Conservation (phyloP, 1,284 basidiomycete species). For the Sphagnurus paluster region DNA sequence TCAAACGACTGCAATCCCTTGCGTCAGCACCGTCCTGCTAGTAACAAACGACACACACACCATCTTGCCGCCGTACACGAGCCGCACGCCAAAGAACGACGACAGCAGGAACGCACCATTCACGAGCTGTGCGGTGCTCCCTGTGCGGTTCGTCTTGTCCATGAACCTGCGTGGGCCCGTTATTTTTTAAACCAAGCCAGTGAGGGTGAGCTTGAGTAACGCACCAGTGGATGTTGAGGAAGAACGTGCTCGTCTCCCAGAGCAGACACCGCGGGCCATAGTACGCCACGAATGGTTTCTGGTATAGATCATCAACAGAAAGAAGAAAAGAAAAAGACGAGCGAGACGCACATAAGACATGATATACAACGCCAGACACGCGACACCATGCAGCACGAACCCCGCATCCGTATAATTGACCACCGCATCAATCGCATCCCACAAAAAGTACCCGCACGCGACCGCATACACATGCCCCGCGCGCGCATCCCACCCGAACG, state of each 20-base stretch:
- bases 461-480: conserved; percentile 51
- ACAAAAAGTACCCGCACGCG: conserved; percentile 64
- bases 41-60: conserved; percentile 39
- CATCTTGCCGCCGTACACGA: conserved; percentile 65
- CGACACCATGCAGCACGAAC: conserved; percentile 69
- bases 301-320: neutral
- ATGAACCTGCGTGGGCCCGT: conserved; percentile 52
- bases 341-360: conserved; percentile 56
- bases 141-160: conserved; percentile 72
- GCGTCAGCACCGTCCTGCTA: conserved; percentile 3
- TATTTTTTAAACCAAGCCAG: neutral
- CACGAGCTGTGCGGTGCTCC: conserved; percentile 60
- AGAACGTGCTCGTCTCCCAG: conserved; percentile 80
- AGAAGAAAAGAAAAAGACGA: neutral
- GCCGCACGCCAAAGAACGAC: conserved; percentile 62
- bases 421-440: conserved; percentile 60
- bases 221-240: conserved; percentile 64
- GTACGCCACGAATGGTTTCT: conserved; percentile 77
- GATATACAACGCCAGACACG: conserved; percentile 59
- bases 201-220: neutral
- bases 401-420: conserved; percentile 53
- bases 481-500: conserved; percentile 56
- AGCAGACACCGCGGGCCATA: conserved; percentile 70
- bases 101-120: conserved; percentile 65
- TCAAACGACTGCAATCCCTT: conserved; percentile 31